Percentiles rank a stretch among this genome's conserved stretches.
These are phyloP conservation scores for Cadophora luteo-olivacea DNA, from an alignment of 2,329 filamentous ascomycete species.

Conservation along the genomic window DNA sequence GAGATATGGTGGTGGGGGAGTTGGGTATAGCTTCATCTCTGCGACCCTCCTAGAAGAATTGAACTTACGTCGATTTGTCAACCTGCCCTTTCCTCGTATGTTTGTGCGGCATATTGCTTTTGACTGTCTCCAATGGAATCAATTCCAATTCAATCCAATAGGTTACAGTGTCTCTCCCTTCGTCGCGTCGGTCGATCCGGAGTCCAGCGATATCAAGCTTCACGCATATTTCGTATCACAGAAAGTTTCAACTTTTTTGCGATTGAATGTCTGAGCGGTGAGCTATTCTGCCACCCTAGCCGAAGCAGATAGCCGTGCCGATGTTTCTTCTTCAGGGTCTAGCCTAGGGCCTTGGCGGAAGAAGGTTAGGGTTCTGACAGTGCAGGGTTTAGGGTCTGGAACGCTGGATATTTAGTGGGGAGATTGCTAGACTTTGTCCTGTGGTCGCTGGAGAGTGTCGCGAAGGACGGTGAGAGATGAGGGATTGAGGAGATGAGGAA, in stretches of 20 bases:
- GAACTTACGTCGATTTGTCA: slow-evolving; percentile 59
- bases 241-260: slow-evolving; percentile 22
- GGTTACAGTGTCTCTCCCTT: not conserved
- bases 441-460: not conserved
- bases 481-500: no score
- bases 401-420: not conserved
- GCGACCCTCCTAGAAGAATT: no score
- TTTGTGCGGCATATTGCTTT: slow-evolving; percentile 77
- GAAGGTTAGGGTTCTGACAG: slow-evolving; percentile 6
- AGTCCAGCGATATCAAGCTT: not conserved
- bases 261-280: not conserved
- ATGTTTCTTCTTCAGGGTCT: slow-evolving; percentile 18
- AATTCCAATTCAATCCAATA: no score
- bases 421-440: no score
- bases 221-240: not conserved
- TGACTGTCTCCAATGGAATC: not conserved
- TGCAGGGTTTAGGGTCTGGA: not conserved
- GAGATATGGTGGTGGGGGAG: not conserved
- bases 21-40: not conserved
- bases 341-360: not conserved
- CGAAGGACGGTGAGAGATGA: no score
- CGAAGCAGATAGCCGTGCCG: not conserved
- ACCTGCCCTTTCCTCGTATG: slow-evolving; percentile 72
- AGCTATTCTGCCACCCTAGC: not conserved
- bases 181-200: slow-evolving; percentile 1